Evolutionary conservation across 2,329 filamentous ascomycete species (phyloP), one percentile per base, ranked within the genome.

Genomic region (Venturia oleaginea): DNA sequence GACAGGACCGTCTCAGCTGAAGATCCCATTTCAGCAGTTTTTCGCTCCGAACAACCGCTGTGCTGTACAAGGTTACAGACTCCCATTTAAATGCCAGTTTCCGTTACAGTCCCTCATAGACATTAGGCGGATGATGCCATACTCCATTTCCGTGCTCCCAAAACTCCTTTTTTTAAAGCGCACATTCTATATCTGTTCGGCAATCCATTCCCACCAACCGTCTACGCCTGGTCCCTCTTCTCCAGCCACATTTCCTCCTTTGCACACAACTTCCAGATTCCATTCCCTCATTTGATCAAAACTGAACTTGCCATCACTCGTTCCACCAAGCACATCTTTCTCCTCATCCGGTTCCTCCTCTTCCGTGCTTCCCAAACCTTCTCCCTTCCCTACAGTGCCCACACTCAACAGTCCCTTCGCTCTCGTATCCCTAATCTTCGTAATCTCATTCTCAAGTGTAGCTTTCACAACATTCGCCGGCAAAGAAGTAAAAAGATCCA

Each of bases 151-250:
- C 15, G 19, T 17, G 11, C 10, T 54, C 24, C 48, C 24, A 30
- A 13, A 32, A 55, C 11, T 57, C 15, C 51, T 32, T 32, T 2
- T 30, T 51, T 46, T 11, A 22, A 51, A 27, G 10, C 8, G 11
- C 27, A 27, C 8, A 59, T 30, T 13, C 77, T 75, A 94, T 70
- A 95, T 78, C 71, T 87, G 85, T 72, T 87, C 83, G 2, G 87
- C 90, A 72, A 97, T 87, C 93, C 93, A 97, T 70, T 84, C 84
- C 85, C 92, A 96, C 92, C 93, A 97, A 74, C 85, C 87, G 65
- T 89, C 86, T 38, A 91, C 86, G 32, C 87, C 88, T n/a, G 86
- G 81, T 11, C 83, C 86, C 63, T 88, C 84, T 38, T 80, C 72
- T 74, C 84, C 73, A 74, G 78, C 72, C 67, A 88, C 85, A 75